A percentile compares a stretch with the other conserved stretches of the same genome.
Conservation (phyloP, 176 grass and related monocot genomes). For the Aechmea fasciata region DNA sequence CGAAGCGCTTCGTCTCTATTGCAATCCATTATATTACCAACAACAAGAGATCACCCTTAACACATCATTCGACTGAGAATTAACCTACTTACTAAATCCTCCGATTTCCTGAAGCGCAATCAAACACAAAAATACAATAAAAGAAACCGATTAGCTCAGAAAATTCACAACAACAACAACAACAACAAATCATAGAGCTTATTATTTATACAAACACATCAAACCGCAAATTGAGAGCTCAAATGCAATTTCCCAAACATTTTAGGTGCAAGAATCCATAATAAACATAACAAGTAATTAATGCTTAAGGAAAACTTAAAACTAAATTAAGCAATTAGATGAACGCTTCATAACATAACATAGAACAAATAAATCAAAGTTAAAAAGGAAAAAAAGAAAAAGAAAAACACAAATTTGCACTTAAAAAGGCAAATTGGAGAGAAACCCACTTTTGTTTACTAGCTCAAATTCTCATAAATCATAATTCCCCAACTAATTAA, state of each 20-base stretch:
- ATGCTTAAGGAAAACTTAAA: not conserved
- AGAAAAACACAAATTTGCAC: not conserved
- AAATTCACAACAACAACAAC: too few relatives aligned
- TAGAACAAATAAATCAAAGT: not conserved
- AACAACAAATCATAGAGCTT: not conserved
- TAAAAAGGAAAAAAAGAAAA: not conserved
- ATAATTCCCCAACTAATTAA: not conserved
- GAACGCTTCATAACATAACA: not conserved
- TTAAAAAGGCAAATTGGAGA: not conserved
- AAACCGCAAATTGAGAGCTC: not conserved
- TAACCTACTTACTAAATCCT: too few relatives aligned
- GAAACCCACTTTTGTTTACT: not conserved
- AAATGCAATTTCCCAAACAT: not conserved
- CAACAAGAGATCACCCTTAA: conserved; percentile 12
- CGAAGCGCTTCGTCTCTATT: conserved; percentile 67
- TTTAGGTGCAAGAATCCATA: not conserved
- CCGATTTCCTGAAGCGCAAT: too few relatives aligned
- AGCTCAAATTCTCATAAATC: not conserved
- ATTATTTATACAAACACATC: not conserved
- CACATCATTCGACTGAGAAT: not conserved
- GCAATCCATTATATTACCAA: conserved; percentile 40
- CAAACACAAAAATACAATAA: too few relatives aligned
- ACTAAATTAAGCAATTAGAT: not conserved
- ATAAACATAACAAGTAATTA: not conserved
- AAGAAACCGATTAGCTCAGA: too few relatives aligned